Base-by-base conservation (phyloP, 208 protist genomes). In the Acanthamoeba castellanii region DNA sequence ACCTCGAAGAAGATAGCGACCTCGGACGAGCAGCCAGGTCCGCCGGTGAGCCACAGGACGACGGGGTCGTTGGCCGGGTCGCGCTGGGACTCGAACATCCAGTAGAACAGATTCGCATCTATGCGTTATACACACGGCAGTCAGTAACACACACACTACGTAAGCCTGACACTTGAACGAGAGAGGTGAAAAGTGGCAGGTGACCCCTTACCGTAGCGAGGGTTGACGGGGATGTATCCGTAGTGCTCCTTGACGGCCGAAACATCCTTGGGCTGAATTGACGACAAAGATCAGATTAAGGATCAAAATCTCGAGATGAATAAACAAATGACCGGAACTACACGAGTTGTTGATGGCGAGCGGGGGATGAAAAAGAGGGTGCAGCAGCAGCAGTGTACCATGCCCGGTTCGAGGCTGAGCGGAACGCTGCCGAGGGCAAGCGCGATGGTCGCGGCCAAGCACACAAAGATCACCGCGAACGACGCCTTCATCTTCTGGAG, bases 101-200 rank as follows among this genome's bases (percentile, higher is more conserved):
- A 96, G 92, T 94, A 96, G 52, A 96, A 96, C 3, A 95, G 52
- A 72, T 96, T 96, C 55, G 78, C 52, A 30, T 92, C 85, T 92
- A 59, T n/a, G n/a, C n/a, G n/a, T n/a, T n/a, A n/a, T n/a, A n/a
- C 16, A 70, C 34, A 8, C 45, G n/a, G 14, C 14, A 89, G 27
- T 89, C 11, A 25, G n/a, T 16, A 32, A 68, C 27, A 50, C 2
- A 13, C 11, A 2, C 14, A 2, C 27, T 18, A 25, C n/a, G 81
- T 30, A 25, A 6, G n/a, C 13, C 27, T 1, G 5, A 78, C 0
- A 18, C n/a, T n/a, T n/a, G n/a, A n/a, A 47, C 2, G 14, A 32
- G 32, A 52, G 47, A 61, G 81, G 2, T 47, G 81, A 68, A 91
- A 30, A 70, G 34, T 45, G 59, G 32, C 27, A 70, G 34, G 59